phyloP scores from a whole-genome alignment of 2,329 filamentous ascomycete species.

The Myrmaecium sp. region DNA sequence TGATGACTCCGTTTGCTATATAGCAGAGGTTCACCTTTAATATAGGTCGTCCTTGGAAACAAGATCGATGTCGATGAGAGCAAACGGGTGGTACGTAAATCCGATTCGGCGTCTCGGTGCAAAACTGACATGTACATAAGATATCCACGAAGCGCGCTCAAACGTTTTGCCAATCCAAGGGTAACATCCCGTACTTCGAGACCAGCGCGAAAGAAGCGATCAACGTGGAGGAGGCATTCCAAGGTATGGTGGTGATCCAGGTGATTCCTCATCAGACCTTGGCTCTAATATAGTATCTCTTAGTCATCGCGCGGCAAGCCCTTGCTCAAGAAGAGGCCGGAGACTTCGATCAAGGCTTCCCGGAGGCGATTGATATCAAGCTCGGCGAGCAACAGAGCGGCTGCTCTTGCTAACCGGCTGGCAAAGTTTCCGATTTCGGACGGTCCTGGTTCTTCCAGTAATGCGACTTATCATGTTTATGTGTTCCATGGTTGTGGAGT shows the following conservation, averaged over 20 bases:
- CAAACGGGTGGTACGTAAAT: slow-evolving; percentile 60
- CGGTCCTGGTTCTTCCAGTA: too few relatives aligned
- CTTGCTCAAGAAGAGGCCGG: slow-evolving; percentile 94
- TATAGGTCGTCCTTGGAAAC: slow-evolving; percentile 83
- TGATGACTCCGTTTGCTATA: background rate
- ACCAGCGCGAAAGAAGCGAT: slow-evolving; percentile 97
- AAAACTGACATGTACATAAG: slow-evolving; percentile 26
- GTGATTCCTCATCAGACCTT: slow-evolving; percentile 5
- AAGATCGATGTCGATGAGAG: slow-evolving; percentile 98
- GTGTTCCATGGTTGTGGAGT: too few relatives aligned
- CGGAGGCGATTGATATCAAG: slow-evolving; percentile 95
- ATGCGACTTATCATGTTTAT: too few relatives aligned
- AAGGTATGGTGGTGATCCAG: slow-evolving; percentile 26
- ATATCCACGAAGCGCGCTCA: slow-evolving; percentile 92
- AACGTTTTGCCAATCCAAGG: slow-evolving; percentile 95
- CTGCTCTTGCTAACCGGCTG: slow-evolving; percentile 59
- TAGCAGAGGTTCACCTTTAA: slow-evolving; percentile 7
- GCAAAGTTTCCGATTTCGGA: too few relatives aligned
- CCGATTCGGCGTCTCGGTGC: slow-evolving; percentile 2
- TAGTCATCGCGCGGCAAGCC: slow-evolving; percentile 91
- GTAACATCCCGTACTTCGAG: slow-evolving; percentile 96
- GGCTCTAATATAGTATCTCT: slow-evolving; percentile 21
- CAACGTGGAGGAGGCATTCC: slow-evolving; percentile 83
- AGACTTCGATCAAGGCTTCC: slow-evolving; percentile 94
- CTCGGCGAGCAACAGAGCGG: slow-evolving; percentile 86